These are phyloP conservation scores for Croton laevigatus DNA, from an alignment of 441 rosid species.

Conservation along the genomic window DNA sequence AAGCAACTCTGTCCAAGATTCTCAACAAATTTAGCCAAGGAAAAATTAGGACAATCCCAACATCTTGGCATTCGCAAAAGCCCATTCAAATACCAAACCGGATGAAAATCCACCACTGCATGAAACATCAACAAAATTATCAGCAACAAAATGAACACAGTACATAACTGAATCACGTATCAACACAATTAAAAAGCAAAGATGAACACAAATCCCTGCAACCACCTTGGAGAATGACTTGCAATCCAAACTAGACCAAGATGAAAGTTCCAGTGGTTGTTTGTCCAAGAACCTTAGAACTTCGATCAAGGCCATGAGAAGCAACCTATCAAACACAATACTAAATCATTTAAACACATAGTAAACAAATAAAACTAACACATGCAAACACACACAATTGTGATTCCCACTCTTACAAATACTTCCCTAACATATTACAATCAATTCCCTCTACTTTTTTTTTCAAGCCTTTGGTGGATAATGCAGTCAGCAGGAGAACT, in stretches of 20 bases:
- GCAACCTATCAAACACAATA: conserved; percentile 57
- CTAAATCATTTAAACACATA: not conserved
- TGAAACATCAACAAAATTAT: not conserved
- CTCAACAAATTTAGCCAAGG: conserved; percentile 16
- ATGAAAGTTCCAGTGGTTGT: conserved; percentile 60
- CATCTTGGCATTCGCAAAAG: conserved; percentile 21
- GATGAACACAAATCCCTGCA: not conserved
- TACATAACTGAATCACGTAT: not conserved
- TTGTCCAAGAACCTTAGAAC: conserved; percentile 73
- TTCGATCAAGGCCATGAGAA: conserved; percentile 89
- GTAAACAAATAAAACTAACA: not conserved
- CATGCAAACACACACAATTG: not conserved
- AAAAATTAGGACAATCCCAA: not conserved
- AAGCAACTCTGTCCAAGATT: conserved; percentile 18
- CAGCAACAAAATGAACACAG: not conserved
- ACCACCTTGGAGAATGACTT: not conserved
- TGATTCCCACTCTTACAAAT: not conserved
- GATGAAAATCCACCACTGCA: conserved; percentile 8
- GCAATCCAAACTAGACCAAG: conserved; percentile 35
- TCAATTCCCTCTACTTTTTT: not conserved
- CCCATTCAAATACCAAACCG: conserved; percentile 10
- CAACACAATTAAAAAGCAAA: not conserved
- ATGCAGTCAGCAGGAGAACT: not conserved
- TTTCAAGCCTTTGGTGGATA: not conserved
- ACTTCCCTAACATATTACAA: not conserved